Percentiles rank a stretch among this genome's conserved stretches.
phyloP scores from a whole-genome alignment of 768 basidiomycete species.

The Mrakia frigida region DNA sequence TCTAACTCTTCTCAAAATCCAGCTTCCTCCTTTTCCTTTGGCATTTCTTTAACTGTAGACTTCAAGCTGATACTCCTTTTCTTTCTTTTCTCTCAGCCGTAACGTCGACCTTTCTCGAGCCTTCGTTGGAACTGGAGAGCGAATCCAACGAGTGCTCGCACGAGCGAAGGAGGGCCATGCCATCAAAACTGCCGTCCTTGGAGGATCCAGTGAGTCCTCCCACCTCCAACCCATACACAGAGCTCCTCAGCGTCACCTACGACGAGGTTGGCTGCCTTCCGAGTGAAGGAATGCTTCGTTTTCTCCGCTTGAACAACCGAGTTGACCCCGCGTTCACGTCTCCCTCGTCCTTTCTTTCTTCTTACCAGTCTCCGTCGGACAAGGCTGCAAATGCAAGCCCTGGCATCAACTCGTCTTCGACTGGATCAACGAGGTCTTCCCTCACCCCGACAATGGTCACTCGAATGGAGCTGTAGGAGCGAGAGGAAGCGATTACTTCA shows the following conservation, averaged over 20 bases:
- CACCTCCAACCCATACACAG: neutral
- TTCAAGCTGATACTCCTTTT: neutral
- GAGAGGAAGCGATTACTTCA: conserved; percentile 19
- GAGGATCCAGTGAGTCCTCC: neutral
- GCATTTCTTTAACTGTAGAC: neutral
- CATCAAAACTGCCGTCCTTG: neutral
- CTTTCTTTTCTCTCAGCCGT: neutral
- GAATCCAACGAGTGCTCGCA: neutral
- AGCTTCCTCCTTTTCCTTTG: neutral
- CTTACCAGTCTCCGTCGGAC: neutral
- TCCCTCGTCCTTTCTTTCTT: neutral
- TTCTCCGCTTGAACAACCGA: too few relatives aligned
- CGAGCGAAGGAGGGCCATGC: neutral
- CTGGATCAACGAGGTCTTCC: conserved; percentile 12
- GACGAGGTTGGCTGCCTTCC: too few relatives aligned
- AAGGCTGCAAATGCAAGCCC: neutral
- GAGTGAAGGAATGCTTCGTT: too few relatives aligned
- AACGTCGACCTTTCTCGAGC: neutral
- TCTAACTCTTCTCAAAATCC: neutral
- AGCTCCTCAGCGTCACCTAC: too few relatives aligned
- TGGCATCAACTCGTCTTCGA: neutral
- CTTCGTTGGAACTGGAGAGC: neutral
- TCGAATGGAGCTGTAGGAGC: conserved; percentile 3
- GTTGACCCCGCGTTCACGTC: neutral
- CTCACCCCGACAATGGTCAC: neutral